These are phyloP conservation scores for Keithomyces neogunnii DNA, from an alignment of 2,329 filamentous ascomycete species.

Conservation along the genomic window DNA sequence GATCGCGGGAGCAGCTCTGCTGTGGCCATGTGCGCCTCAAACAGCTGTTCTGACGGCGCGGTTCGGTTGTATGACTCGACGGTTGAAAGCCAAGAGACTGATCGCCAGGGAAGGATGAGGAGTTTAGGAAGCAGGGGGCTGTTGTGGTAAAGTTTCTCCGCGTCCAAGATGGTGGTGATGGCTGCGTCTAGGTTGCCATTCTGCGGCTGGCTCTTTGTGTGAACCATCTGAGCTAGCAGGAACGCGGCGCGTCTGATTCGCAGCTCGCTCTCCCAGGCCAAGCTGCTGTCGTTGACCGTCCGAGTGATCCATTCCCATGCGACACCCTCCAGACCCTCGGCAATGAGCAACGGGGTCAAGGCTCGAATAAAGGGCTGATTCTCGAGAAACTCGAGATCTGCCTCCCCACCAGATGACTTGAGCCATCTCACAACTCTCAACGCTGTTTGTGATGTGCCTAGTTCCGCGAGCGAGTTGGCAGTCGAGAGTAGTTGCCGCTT, in stretches of 20 bases:
- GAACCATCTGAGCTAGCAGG: constrained; percentile 32
- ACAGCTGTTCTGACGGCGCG: constrained; percentile 37
- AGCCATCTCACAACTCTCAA: constrained; percentile 46
- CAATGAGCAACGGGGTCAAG: constrained; percentile 42
- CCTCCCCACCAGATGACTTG: constrained; percentile 38
- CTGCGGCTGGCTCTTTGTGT: constrained; percentile 30
- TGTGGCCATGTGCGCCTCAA: constrained; percentile 43
- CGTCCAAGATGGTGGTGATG: constrained; percentile 39
- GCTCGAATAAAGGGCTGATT: constrained; percentile 27
- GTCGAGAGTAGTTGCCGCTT: constrained; percentile 33
- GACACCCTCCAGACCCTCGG: constrained; percentile 41
- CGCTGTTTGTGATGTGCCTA: constrained; percentile 36
- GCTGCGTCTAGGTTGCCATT: constrained; percentile 38
- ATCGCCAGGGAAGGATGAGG: constrained; percentile 35
- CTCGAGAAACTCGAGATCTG: constrained; percentile 35
- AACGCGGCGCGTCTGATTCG: constrained; percentile 20
- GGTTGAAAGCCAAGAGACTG: constrained; percentile 43
- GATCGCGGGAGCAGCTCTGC: constrained; percentile 29
- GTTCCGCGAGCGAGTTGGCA: constrained; percentile 15
- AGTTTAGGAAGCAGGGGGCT: constrained; percentile 26
- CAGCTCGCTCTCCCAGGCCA: constrained; percentile 12
- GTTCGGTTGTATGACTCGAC: constrained; percentile 37
- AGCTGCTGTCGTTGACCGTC: constrained; percentile 22
- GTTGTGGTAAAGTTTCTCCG: constrained; percentile 31
- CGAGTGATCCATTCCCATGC: constrained; percentile 45